These are phyloP conservation scores for Sclerotinia borealis DNA, from an alignment of 2,329 filamentous ascomycete species.

Conservation along the genomic window DNA sequence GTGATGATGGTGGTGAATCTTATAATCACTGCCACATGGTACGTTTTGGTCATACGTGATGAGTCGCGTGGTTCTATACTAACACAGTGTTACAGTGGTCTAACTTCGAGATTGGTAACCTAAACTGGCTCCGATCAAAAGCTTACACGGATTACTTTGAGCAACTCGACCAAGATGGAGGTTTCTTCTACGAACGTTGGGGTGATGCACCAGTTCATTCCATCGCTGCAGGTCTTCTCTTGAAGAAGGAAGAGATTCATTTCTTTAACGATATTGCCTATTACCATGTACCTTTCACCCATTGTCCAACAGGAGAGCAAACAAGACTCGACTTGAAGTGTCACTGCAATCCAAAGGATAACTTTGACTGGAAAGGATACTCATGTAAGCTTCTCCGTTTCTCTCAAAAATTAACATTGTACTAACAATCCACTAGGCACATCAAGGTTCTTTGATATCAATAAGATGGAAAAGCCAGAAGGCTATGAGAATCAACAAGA, in stretches of 20 bases:
- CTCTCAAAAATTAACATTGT: slow-evolving; percentile 1
- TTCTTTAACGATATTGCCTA: slow-evolving; percentile 99
- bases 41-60: slow-evolving; percentile 36
- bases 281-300: slow-evolving; percentile 95
- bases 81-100: slow-evolving; percentile 64
- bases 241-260: slow-evolving; percentile 90
- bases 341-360: slow-evolving; percentile 90
- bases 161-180: slow-evolving; percentile 79
- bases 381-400: slow-evolving; percentile 64
- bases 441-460: slow-evolving; percentile 77
- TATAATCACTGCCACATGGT: slow-evolving; percentile 99
- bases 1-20: slow-evolving; percentile 80
- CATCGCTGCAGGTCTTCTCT: slow-evolving; percentile 81
- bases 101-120: slow-evolving; percentile 94
- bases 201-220: slow-evolving; percentile 96
- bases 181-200: slow-evolving; percentile 99
- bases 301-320: slow-evolving; percentile 90
- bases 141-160: slow-evolving; percentile 90
- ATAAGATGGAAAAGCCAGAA: slow-evolving; percentile 72
- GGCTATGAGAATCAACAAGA: slow-evolving; percentile 71
- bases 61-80: background rate
- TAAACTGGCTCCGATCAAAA: slow-evolving; percentile 87
- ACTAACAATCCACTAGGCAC: slow-evolving; percentile 54
- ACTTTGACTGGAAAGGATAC: slow-evolving; percentile 99
- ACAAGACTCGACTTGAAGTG: slow-evolving; percentile 79